phyloP scores from a whole-genome alignment of 2,329 filamentous ascomycete genomes.

The Microcyclospora pomicola region DNA sequence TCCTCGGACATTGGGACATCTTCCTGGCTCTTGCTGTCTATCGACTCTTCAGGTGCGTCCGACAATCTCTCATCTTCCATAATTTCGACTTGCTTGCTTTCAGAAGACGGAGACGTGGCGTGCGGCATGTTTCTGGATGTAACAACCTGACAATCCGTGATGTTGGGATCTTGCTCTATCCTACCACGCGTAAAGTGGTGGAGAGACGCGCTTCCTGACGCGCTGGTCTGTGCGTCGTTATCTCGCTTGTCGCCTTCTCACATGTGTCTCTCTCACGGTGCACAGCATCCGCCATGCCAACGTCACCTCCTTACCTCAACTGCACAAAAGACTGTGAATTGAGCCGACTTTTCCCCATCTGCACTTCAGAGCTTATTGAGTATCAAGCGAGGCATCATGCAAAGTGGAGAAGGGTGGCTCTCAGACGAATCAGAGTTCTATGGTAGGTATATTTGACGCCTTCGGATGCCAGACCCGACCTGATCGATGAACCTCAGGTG shows the following conservation, averaged over 20 bases:
- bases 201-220: background rate
- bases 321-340: too few relatives aligned
- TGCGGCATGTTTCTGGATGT: constrained; percentile 29
- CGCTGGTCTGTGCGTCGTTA: too few relatives aligned
- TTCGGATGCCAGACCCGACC: too few relatives aligned
- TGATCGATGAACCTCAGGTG: background rate
- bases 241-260: too few relatives aligned
- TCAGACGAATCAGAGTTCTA: constrained; percentile 33
- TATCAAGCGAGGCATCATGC: too few relatives aligned
- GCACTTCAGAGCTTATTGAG: too few relatives aligned
- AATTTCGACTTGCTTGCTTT: constrained; percentile 11
- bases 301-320: too few relatives aligned
- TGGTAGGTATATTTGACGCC: constrained; percentile 27
- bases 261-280: too few relatives aligned
- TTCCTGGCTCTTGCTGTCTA: constrained; percentile 9
- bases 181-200: constrained; percentile 3
- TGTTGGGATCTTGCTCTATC: background rate
- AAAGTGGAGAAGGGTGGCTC: constrained; percentile 8
- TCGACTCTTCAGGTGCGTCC: constrained; percentile 14
- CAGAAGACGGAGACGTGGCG: constrained; percentile 27
- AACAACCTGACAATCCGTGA: constrained; percentile 1
- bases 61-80: constrained; percentile 22
- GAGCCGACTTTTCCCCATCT: too few relatives aligned
- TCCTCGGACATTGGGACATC: constrained; percentile 1
- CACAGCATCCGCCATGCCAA: too few relatives aligned